Evolutionary conservation across 1,284 basidiomycete genomes (phyloP), one percentile per base, ranked within the genome.

Genomic region (Amylostereum areolatum): DNA sequence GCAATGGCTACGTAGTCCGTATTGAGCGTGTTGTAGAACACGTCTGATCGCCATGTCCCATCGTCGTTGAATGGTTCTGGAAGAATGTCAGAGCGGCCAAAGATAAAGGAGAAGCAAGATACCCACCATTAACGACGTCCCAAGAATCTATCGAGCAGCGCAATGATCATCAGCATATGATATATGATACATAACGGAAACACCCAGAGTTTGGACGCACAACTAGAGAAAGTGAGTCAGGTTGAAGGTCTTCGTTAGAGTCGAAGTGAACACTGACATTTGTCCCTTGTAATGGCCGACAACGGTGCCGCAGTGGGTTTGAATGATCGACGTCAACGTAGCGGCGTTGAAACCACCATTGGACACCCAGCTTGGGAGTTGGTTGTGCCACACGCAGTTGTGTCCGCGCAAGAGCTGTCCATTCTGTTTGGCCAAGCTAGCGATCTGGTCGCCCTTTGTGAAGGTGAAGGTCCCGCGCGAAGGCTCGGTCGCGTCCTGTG

Each of bases 61-160:
- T 81, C 74, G 25, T 82, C 80, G 55, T 80, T 80, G 63, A 82
- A 74, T 2, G 77, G 73, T 56, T 83, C 67, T 65, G 50, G 12
- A 31, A 18, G 3, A 24, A 37, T 36, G 28, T 33, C 4, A 41
- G 6, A 7, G 33, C 4, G 37, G 18, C 34, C n/a, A 36, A 29
- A 9, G 3, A 3, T 30, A 6, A 34, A 3, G 24, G n/a, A 6
- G 31, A 34, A 7, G 28, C 4, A 24, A 28, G 33, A 43, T 32
- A 18, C 57, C 25, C 41, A 66, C 66, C 66, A 40, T 72, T 72
- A 24, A 71, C 61, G 9, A 72, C 68, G 51, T 73, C 71, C 68
- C 69, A 70, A 41, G 55, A 43, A 46, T 58, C 52, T 58, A 39
- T 11, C 18, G 18, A 18, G 18, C 18, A 18, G 18, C 18, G 18